Percentiles rank a stretch among this genome's conserved stretches.
These are phyloP conservation scores for Castanea crenata DNA, from an alignment of 306 rosid genomes.

Conservation along the genomic window DNA sequence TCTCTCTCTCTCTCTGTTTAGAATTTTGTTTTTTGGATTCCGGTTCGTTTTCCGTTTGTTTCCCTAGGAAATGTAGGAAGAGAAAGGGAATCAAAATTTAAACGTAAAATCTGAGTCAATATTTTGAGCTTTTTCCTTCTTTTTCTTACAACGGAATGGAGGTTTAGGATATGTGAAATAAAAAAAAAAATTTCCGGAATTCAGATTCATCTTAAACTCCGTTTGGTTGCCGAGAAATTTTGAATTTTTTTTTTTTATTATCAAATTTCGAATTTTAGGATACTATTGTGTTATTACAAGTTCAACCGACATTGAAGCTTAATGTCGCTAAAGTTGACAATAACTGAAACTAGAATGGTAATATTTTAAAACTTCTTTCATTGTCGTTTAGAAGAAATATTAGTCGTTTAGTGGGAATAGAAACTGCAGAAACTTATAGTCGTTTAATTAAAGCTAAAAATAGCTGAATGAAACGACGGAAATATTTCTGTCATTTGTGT, in stretches of 20 bases:
- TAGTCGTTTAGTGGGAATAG: background rate
- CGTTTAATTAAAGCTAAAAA: too few species aligned
- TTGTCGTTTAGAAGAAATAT: background rate
- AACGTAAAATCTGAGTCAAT: background rate
- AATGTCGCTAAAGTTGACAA: background rate
- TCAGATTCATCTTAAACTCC: too few species aligned
- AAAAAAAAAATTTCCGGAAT: too few species aligned
- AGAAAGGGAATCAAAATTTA: background rate
- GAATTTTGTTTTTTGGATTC: background rate
- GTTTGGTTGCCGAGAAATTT: background rate
- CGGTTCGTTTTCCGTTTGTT: constrained; percentile 8
- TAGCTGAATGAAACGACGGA: too few species aligned
- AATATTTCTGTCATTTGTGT: background rate
- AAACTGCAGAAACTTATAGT: background rate
- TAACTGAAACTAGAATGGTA: background rate
- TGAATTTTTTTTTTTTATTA: too few species aligned
- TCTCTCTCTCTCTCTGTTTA: background rate
- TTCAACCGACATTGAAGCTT: background rate
- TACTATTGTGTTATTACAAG: background rate
- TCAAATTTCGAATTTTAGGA: background rate
- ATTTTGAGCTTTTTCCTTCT: background rate
- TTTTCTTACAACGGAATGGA: background rate
- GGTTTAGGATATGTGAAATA: background rate
- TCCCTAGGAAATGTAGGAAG: constrained; percentile 14
- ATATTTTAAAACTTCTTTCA: background rate